Base-by-base conservation (phyloP, 2,329 filamentous ascomycete species). In the Xylariaceae sp. region DNA sequence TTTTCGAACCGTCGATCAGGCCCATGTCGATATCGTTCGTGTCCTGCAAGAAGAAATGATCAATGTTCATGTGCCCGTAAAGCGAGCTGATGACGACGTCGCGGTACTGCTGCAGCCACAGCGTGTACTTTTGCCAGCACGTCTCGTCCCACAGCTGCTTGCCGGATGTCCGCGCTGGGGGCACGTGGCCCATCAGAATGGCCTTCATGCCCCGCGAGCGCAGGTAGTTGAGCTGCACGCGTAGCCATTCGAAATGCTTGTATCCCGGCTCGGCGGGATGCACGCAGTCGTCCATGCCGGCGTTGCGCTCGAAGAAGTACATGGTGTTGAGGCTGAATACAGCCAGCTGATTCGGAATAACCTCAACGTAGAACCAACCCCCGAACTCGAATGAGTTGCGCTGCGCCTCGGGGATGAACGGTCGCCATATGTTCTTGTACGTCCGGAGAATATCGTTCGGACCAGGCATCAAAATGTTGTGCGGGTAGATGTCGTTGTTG, bases 61-160 rank as follows among this genome's bases (percentile, higher is more conserved):
- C 94, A 65, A 97, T 89, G 70, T 99, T 99, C 94, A 99, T 97
- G 72, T 99, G 94, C 1, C 93, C 94, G 70, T 89, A 99, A 4
- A 96, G 71, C 30, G 85, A 86, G 10, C 84, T 86, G 17, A 92
- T 81, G 17, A 99, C 81, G 44, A 99, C 88, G 72, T 99, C 94
- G 39, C 94, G 88, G 73, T 92, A 99, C 73, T 95, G 91, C 66
- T 86, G 83, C 69, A 93, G 77, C 91, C 92, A 97, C 3, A 97
- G 77, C 0, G 91, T 89, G 74, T 96, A 99, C 72, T 96, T 97
- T 73, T 97, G 93, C 92, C 93, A 99, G 76, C 94, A 99, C 0
- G 89, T 92, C 78, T 97, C 93, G 66, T 97, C 92, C 94, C 94
- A 99, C 62, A 85, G 86, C 69, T 85, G 83, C 78, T 97, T 97